Evolutionary conservation across 2,329 filamentous ascomycete genomes (phyloP).

Genomic region (Sclerotinia spermophila): DNA sequence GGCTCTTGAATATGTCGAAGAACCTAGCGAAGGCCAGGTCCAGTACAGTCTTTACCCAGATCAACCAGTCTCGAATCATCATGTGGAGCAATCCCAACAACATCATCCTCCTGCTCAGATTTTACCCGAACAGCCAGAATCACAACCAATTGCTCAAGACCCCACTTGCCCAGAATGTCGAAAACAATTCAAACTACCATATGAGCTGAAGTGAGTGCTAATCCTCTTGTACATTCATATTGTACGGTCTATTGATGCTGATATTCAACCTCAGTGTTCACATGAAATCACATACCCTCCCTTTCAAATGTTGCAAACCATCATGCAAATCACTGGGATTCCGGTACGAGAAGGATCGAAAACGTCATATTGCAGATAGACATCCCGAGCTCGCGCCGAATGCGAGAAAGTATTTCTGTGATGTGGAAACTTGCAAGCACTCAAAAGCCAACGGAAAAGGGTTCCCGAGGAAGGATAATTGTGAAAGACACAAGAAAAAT

Average conservation of each 20-base stretch:
- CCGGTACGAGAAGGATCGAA: neutral
- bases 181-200: neutral
- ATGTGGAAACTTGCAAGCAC: neutral
- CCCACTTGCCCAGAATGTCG: neutral
- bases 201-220: slow-evolving; percentile 10
- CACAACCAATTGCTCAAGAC: neutral
- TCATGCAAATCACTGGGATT: neutral
- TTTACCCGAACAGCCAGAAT: neutral
- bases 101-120: neutral
- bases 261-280: neutral
- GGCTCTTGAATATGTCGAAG: neutral
- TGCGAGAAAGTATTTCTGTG: neutral
- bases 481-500: neutral
- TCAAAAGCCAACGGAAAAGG: neutral
- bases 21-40: neutral
- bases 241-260: neutral
- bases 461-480: slow-evolving; percentile 4
- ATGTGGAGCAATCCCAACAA: neutral
- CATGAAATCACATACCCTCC: neutral
- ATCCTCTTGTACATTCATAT: neutral
- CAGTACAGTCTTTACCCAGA: neutral
- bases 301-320: neutral
- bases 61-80: neutral
- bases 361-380: neutral
- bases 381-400: neutral